phyloP scores from a whole-genome alignment of 2,329 filamentous ascomycete genomes.

The Fonsecaea nubica region DNA sequence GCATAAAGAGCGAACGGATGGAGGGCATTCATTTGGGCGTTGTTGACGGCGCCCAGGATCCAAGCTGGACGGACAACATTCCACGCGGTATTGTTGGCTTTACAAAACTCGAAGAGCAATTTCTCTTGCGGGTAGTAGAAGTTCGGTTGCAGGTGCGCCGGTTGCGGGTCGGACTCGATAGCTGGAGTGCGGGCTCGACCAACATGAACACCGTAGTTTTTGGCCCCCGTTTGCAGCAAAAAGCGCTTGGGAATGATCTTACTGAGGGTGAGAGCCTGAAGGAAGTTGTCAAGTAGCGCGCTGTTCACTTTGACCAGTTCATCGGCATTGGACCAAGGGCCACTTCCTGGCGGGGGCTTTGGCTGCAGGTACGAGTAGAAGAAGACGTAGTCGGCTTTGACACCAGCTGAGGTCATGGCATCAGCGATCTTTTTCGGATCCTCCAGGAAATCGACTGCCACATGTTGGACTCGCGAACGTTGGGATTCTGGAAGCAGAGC shows the following conservation, averaged over 20 bases:
- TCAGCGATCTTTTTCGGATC: conserved; percentile 43
- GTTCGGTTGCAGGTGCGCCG: conserved; percentile 54
- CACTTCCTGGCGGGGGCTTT: conserved; percentile 52
- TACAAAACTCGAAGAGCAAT: conserved; percentile 53
- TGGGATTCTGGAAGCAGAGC: conserved; percentile 46
- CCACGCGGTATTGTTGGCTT: conserved; percentile 49
- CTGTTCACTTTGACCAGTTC: conserved; percentile 58
- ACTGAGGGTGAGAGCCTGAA: conserved; percentile 52
- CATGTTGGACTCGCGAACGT: conserved; percentile 51
- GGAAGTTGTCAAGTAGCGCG: conserved; percentile 57
- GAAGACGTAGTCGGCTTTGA: conserved; percentile 54
- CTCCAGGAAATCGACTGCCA: conserved; percentile 49
- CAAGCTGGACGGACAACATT: conserved; percentile 57
- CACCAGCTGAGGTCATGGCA: conserved; percentile 32
- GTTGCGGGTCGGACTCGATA: conserved; percentile 55
- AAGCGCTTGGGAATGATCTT: conserved; percentile 55
- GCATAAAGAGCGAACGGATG: conserved; percentile 60
- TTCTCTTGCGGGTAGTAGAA: conserved; percentile 65
- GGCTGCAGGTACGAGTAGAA: conserved; percentile 64
- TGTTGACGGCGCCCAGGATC: conserved; percentile 51
- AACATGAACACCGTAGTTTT: conserved; percentile 60
- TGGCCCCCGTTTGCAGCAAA: conserved; percentile 60
- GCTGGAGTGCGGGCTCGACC: conserved; percentile 53
- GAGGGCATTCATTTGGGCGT: conserved; percentile 55
- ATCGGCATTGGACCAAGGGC: conserved; percentile 59